Evolutionary conservation across 768 basidiomycete species (phyloP).

Genomic region (Udeniomyces megalosporus): DNA sequence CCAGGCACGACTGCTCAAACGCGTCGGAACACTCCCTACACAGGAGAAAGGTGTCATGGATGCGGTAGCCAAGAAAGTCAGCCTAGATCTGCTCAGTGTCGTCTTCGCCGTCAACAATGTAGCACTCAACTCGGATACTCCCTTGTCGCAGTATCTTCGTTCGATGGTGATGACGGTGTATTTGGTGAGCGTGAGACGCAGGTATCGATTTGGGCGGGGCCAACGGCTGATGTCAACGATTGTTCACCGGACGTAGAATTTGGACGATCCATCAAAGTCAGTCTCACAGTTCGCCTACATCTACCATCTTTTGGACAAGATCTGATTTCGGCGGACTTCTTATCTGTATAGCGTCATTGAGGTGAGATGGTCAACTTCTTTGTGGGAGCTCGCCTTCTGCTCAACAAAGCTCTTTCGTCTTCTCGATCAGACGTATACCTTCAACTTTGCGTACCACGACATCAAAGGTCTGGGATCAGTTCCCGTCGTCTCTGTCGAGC

Average conservation of each 20-base stretch:
- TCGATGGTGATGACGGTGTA: constrained; percentile 4
- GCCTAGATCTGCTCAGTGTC: too few species aligned
- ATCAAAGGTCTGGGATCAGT: neutral
- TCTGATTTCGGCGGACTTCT: too few species aligned
- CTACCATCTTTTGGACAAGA: too few species aligned
- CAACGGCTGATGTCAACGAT: too few species aligned
- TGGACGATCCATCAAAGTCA: constrained; percentile 3
- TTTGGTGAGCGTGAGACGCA: neutral
- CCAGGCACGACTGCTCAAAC: too few species aligned
- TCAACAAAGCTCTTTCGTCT: neutral
- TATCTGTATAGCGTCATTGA: neutral
- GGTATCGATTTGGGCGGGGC: neutral
- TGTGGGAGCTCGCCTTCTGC: neutral
- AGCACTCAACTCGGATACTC: neutral
- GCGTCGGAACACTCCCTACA: too few species aligned
- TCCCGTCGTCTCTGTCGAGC: neutral
- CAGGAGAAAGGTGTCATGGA: constrained; percentile 7
- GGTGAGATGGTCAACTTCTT: neutral
- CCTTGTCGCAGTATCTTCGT: neutral
- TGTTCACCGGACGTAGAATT: neutral
- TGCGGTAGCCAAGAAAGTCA: too few species aligned
- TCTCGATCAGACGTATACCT: neutral
- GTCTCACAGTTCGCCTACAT: neutral
- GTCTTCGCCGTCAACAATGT: too few species aligned
- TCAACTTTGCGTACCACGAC: constrained; percentile 10